phyloP scores from a whole-genome alignment of 176 grass and related monocot genomes.

The Oryza coarctata region DNA sequence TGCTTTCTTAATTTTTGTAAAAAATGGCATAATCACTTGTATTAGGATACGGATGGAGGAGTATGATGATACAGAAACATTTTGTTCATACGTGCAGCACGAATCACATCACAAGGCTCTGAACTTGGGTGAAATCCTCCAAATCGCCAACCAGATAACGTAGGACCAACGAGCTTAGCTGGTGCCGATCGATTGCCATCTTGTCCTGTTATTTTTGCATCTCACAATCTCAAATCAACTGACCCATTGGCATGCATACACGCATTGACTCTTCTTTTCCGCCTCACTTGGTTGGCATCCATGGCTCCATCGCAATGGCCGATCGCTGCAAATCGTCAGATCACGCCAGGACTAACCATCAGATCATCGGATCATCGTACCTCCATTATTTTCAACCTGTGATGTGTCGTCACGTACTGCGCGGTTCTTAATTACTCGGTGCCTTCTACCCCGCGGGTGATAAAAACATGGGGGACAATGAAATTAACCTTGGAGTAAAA shows the following conservation, averaged over 20 bases:
- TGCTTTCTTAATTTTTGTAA: no score
- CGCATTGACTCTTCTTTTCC: not conserved
- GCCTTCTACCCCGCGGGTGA: not conserved
- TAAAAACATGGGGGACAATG: not conserved
- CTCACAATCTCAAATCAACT: constrained; percentile 3
- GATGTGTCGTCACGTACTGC: not conserved
- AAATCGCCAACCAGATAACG: not conserved
- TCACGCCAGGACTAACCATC: not conserved
- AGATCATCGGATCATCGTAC: constrained; percentile 20
- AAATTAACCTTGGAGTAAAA: not conserved
- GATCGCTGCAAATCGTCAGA: not conserved
- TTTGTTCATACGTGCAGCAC: not conserved
- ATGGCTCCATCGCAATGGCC: not conserved
- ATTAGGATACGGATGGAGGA: no score
- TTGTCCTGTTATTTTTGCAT: not conserved
- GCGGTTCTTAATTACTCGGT: not conserved
- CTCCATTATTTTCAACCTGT: not conserved
- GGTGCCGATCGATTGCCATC: not conserved
- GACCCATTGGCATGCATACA: not conserved
- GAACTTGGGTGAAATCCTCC: not conserved
- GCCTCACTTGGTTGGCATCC: not conserved
- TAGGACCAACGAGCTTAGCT: not conserved
- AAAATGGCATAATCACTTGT: no score
- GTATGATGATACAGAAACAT: not conserved
- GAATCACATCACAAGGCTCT: not conserved